Evolutionary conservation across 306 rosid species (phyloP), one percentile per base, ranked within the genome.

Genomic region (Hippophae gyantsensis): DNA sequence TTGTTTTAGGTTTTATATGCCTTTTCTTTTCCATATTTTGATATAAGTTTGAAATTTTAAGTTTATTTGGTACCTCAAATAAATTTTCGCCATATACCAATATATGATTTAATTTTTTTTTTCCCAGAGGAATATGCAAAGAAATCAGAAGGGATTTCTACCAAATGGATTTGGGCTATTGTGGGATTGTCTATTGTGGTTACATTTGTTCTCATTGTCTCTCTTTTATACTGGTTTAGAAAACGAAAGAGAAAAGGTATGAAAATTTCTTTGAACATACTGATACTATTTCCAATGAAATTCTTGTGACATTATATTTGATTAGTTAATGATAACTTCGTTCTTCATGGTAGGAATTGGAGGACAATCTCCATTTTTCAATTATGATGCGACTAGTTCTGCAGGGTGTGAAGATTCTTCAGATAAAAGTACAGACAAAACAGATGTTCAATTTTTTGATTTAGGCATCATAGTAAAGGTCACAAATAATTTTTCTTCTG

Each of bases 401-500:
- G 14, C 43, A 26, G 49, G 70, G 50, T 56, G 38, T 54, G 63
- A 63, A 53, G 60, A 56, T 55, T 14, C 51, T 6, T 14, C 60
- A 10, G 23, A 9, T 32, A 42, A 61, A 48, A 43, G 4, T 6
- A 52, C 48, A 52, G 64, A 57, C 46, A 64, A 66, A 59, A 56
- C 78, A 43, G 77, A 78, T 60, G 66, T 78, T 44, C 80, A 71
- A 3, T 64, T 82, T 62, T 82, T 71, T 46, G 73, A 78, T 44
- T 62, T 82, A 45, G 66, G 64, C 50, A 46, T 71, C 10, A 57
- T 82, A 23, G 79, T 66, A 57, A 74, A 69, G 3, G 89, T 86
- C 57, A 85, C 89, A 3, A 53, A 82, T 45, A 72, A 73, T 58
- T 85, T 85, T 59, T 82, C 76, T 40, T 10, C 13, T 12, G 62